Conservation (phyloP, 768 basidiomycete genomes). For the Leccinum pellstonianum region DNA sequence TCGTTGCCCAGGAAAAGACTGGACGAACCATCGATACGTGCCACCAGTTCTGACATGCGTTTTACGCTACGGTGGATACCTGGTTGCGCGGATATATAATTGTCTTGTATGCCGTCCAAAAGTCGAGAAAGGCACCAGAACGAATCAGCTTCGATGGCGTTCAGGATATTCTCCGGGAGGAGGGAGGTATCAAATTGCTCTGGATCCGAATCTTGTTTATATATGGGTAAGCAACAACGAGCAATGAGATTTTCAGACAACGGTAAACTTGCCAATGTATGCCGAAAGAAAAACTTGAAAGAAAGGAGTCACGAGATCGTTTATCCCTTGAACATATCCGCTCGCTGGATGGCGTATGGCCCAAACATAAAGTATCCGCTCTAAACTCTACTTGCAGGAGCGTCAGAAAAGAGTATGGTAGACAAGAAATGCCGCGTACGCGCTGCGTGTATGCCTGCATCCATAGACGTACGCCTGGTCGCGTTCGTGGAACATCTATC, state of each 20-base stretch:
- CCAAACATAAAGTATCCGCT: slow-evolving; percentile 97
- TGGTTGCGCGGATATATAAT: slow-evolving; percentile 95
- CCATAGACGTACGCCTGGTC: slow-evolving; percentile 91
- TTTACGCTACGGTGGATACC: slow-evolving; percentile 93
- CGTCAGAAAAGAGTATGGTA: slow-evolving; percentile 14
- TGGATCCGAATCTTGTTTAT: slow-evolving; percentile 75
- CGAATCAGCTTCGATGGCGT: slow-evolving; percentile 93
- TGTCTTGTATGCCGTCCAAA: slow-evolving; percentile 96
- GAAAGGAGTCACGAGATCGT: slow-evolving; percentile 96
- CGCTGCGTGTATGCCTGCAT: slow-evolving; percentile 87
- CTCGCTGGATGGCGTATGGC: slow-evolving; percentile 98
- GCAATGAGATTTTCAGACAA: background rate
- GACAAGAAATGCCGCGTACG: slow-evolving; percentile 43
- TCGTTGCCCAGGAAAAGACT: background rate
- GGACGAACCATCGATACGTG: slow-evolving; percentile 76
- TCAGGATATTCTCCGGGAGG: slow-evolving; percentile 67
- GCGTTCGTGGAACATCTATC: slow-evolving; percentile 94
- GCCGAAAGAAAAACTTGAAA: slow-evolving; percentile 95
- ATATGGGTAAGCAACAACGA: slow-evolving; percentile 3
- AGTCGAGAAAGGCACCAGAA: slow-evolving; percentile 98
- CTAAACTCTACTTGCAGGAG: slow-evolving; percentile 65
- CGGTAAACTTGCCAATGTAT: slow-evolving; percentile 72
- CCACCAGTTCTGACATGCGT: slow-evolving; percentile 91
- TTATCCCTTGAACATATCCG: slow-evolving; percentile 99
- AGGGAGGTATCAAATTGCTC: slow-evolving; percentile 80